Base-by-base conservation (phyloP, 2,329 filamentous ascomycete species). In the Penicillium carneum region DNA sequence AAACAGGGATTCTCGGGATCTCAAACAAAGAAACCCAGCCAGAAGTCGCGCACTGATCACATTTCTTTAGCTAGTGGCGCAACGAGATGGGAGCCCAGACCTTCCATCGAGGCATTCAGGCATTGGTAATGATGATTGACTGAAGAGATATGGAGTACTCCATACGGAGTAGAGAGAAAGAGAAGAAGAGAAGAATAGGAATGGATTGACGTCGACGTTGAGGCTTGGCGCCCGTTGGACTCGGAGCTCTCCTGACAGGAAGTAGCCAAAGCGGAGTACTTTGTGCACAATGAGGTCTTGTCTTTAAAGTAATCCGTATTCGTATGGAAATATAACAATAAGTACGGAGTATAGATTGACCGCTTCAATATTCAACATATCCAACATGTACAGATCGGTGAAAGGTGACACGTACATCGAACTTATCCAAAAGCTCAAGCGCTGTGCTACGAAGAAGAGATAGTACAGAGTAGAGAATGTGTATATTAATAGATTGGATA, bases 21-120 rank as follows among this genome's bases (percentile, higher is more conserved):
- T 49, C 57, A 49, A 49, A 60, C 57, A 60, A 60, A 60, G 57
- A 60, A 59, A 56, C 42, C 16, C 41, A 54, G 12, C 6, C 2
- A 23, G 18, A 16, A 10, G 11, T 29, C n/a, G 20, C n/a, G 55
- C 55, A 53, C 48, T 52, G 39, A 45, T 58, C 55, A 53, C 38
- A 36, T 53, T 56, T 14, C 5, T n/a, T 10, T 51, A n/a, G 33
- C 23, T 8, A 23, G 55, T 56, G 36, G 57, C 57, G 51, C 29
- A 31, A 12, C 26, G 4, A 12, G 18, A 26, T 41, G 9, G 23
- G 31, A 56, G 43, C 12, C 29, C n/a, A 55, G 51, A 20, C 43
- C 50, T 56, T 3, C 8, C 7, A 18, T 23, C 11, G 3, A 31
- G 20, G 14, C 20, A 46, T 39, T 16, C 7, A 11, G 42, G 16